Percentiles rank a stretch among this genome's conserved stretches.
Conservation (phyloP, 176 grass and related monocot genomes). For the Coix lacrymajobi region DNA sequence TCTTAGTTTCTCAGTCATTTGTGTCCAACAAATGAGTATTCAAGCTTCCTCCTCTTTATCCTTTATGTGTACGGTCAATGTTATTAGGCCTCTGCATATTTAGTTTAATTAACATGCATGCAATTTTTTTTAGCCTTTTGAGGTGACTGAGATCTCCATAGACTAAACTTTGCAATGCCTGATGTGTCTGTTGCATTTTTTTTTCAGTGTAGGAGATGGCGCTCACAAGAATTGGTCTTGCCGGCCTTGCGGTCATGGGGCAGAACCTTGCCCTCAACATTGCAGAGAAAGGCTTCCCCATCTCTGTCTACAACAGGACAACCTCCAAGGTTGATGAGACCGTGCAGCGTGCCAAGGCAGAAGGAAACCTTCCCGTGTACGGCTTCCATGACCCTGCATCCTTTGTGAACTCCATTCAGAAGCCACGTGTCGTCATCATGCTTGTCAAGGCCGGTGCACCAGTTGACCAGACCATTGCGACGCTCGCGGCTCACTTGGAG, state of each 20-base stretch:
- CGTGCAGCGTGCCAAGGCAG: slow-evolving; percentile 48
- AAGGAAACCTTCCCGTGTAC: slow-evolving; percentile 68
- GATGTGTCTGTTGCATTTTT: background rate
- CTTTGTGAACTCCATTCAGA: slow-evolving; percentile 80
- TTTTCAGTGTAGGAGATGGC: slow-evolving; percentile 26
- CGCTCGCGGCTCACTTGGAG: slow-evolving; percentile 69
- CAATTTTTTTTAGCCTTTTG: background rate
- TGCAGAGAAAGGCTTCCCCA: slow-evolving; percentile 79
- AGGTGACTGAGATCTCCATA: background rate
- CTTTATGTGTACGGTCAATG: background rate
- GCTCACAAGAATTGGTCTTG: slow-evolving; percentile 69
- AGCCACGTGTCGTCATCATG: slow-evolving; percentile 76
- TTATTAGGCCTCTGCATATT: background rate
- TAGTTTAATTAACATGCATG: background rate
- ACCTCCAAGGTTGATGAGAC: slow-evolving; percentile 85
- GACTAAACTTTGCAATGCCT: background rate
- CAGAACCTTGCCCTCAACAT: slow-evolving; percentile 87
- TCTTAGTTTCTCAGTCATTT: background rate
- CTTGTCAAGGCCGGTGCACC: slow-evolving; percentile 82
- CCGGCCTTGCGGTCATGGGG: slow-evolving; percentile 74
- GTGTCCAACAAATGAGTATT: background rate
- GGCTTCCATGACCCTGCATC: slow-evolving; percentile 67
- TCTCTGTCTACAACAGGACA: slow-evolving; percentile 83
- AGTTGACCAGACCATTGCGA: slow-evolving; percentile 76
- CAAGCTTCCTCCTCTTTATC: background rate